Evolutionary conservation across 2,329 filamentous ascomycete genomes (phyloP).

Genomic region (Penicillium oxalicum): DNA sequence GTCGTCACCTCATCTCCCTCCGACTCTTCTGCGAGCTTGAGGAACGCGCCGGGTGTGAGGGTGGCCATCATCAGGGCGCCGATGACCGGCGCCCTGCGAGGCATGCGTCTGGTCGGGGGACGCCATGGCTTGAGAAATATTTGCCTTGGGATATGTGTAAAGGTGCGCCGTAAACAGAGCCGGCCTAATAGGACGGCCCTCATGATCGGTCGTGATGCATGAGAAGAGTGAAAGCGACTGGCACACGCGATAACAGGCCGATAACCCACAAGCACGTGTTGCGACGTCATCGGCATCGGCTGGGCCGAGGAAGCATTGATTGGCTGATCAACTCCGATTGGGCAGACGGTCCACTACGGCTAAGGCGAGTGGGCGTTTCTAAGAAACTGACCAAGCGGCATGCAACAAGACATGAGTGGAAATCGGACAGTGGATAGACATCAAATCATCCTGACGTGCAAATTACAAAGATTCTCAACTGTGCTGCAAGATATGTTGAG

Average conservation of each 20-base stretch:
- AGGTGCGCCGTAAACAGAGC: slow-evolving; percentile 43
- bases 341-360: background rate
- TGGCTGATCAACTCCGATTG: background rate
- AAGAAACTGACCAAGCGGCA: no score
- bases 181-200: slow-evolving; percentile 47
- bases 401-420: background rate
- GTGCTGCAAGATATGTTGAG: no score
- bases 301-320: background rate
- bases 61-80: slow-evolving; percentile 37
- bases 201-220: slow-evolving; percentile 36
- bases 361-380: background rate
- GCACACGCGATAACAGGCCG: slow-evolving; percentile 3
- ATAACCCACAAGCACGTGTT: slow-evolving; percentile 18
- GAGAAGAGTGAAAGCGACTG: slow-evolving; percentile 2
- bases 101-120: slow-evolving; percentile 12
- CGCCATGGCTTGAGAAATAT: slow-evolving; percentile 24
- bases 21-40: slow-evolving; percentile 51
- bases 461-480: no score
- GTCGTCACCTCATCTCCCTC: slow-evolving; percentile 56
- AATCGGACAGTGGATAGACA: background rate
- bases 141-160: slow-evolving; percentile 31
- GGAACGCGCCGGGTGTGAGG: slow-evolving; percentile 54
- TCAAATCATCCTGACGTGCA: background rate
- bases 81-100: slow-evolving; percentile 21
- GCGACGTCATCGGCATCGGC: slow-evolving; percentile 17